Evolutionary conservation across 768 basidiomycete genomes (phyloP), one percentile per base, ranked within the genome.

Genomic region (Termitomyces sp.): DNA sequence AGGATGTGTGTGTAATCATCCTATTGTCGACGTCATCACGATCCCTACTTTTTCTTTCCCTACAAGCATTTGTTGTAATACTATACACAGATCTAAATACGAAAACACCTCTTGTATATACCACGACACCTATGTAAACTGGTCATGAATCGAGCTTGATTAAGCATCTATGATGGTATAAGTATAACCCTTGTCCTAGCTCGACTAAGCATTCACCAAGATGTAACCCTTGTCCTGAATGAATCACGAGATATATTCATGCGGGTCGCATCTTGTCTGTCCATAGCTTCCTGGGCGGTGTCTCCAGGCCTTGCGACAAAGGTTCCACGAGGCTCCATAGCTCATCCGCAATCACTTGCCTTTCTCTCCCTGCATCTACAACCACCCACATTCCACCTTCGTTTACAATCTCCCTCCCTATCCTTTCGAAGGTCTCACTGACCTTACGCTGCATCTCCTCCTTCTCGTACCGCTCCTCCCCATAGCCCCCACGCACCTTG

Each of bases 381-480:
- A 70, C 69, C 1, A 80, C 72, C 87, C 87, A 89, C 50, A 60
- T 56, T 41, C 62, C 61, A 9, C 54, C 52, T 23, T 55, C 61
- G n/a, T 50, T 58, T 28, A 54, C 67, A 21, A 84, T 77, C 64
- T 88, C 86, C 33, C 68, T 67, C 0, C 78, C 81, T 53, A 91
- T 81, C 53, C 72, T 70, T 59, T 72, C 67, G 64, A 93, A 93
- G 1, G 82, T 69, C 26, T 73, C 69, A 33, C 86, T 70, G 28
- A 93, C 92, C 42, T 77, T 73, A 43, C 66, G 69, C 68, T 94
- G 92, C 72, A 92, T 76, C 55, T 87, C 87, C 58, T 82, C 80
- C 63, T 80, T 86, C 74, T 97, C 94, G 61, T 95, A 96, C 41
- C 93, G 78, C 71, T 96, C 94, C 53, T 82, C 80, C 3, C 94